phyloP scores from a whole-genome alignment of 129 eudicot genomes.

The Chrysanthemum lavandulifolium region DNA sequence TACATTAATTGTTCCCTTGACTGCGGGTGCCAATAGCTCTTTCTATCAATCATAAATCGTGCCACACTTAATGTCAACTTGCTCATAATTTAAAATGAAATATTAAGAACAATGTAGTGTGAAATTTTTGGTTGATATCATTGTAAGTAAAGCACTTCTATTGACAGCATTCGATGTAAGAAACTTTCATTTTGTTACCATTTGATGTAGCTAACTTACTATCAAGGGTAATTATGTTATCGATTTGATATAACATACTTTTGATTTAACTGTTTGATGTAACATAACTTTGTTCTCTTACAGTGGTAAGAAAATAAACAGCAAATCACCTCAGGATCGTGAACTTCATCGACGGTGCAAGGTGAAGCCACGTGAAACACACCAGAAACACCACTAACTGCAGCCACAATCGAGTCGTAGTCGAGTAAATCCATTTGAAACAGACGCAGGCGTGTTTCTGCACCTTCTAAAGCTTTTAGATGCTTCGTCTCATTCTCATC shows the following conservation, averaged over 20 bases:
- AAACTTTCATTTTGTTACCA: too few species aligned
- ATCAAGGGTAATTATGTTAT: too few species aligned
- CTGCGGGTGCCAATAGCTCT: constrained; percentile 72
- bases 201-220: too few species aligned
- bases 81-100: too few species aligned
- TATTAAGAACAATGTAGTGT: too few species aligned
- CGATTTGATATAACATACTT: too few species aligned
- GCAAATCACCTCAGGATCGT: constrained; percentile 65
- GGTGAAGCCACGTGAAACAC: constrained; percentile 95
- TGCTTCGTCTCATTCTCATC: constrained; percentile 88
- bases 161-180: too few species aligned
- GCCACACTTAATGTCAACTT: background rate
- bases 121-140: too few species aligned
- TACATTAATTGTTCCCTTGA: constrained; percentile 83
- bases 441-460: constrained; percentile 71
- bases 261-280: too few species aligned
- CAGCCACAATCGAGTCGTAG: constrained; percentile 70
- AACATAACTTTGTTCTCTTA: too few species aligned
- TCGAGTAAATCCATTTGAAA: constrained; percentile 83
- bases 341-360: constrained; percentile 61
- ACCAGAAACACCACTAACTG: constrained; percentile 61
- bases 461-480: constrained; percentile 66
- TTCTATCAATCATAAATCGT: constrained; percentile 40
- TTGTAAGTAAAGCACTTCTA: too few species aligned
- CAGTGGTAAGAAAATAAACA: background rate